Evolutionary conservation across 306 rosid genomes (phyloP).

Genomic region (Quercus wislizeni): DNA sequence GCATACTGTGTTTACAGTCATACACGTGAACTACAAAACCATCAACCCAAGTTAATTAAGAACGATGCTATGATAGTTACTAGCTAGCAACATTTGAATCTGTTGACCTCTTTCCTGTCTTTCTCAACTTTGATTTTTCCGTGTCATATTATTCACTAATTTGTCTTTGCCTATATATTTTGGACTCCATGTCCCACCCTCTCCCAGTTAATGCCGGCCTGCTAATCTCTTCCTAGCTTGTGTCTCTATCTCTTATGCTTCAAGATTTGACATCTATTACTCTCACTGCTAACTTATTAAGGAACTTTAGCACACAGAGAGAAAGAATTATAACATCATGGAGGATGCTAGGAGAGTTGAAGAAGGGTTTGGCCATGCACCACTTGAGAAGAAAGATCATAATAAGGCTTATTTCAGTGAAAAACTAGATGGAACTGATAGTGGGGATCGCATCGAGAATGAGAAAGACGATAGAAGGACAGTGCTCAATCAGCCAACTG

Average conservation of each 20-base stretch:
- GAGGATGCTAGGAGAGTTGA: constrained; percentile 60
- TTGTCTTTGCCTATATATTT: no score
- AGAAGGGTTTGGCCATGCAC: constrained; percentile 37
- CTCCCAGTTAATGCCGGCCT: no score
- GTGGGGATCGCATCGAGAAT: constrained; percentile 27
- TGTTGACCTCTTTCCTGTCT: no score
- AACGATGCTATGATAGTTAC: no score
- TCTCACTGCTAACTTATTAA: background rate
- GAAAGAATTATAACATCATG: constrained; percentile 22
- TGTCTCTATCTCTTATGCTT: background rate
- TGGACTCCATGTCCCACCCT: no score
- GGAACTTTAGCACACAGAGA: background rate
- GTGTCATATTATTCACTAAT: no score
- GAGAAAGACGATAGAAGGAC: constrained; percentile 14
- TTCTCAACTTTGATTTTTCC: no score
- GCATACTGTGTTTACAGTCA: no score
- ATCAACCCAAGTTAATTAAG: no score
- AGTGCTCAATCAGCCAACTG: background rate
- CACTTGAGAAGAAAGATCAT: constrained; percentile 8
- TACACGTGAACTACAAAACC: no score
- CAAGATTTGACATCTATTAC: constrained; percentile 13
- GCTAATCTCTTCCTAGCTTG: no score
- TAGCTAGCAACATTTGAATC: no score
- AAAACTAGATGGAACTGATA: background rate
- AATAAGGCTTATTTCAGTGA: constrained; percentile 6